Percentiles rank a stretch among this genome's conserved stretches.
These are phyloP conservation scores for Actinidia arguta DNA, from an alignment of 179 eudicot genomes.

Conservation along the genomic window DNA sequence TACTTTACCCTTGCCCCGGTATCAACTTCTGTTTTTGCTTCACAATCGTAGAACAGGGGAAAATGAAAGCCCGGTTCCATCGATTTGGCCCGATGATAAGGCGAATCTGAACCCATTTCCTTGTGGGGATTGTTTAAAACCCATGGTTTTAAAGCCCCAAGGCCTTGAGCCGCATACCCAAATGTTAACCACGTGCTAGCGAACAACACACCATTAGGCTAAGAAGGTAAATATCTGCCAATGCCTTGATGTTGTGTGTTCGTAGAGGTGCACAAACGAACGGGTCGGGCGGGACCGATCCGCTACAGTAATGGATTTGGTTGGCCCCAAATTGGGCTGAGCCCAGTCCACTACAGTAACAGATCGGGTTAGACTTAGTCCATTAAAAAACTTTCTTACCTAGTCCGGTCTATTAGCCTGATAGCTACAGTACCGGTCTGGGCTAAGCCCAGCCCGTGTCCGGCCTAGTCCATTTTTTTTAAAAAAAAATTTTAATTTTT, in stretches of 20 bases:
- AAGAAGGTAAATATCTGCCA: conserved; percentile 89
- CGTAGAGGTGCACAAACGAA: too few species aligned
- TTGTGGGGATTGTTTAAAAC: conserved; percentile 71
- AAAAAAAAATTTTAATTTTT: too few species aligned
- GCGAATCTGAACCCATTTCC: conserved; percentile 53
- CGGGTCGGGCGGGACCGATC: too few species aligned
- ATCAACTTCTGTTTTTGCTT: conserved; percentile 52
- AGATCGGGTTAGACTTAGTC: too few species aligned
- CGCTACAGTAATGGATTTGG: too few species aligned
- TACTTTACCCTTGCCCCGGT: conserved; percentile 69
- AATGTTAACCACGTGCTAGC: conserved; percentile 91
- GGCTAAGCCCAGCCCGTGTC: too few species aligned
- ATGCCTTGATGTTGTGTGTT: conserved; percentile 73
- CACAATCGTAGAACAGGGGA: conserved; percentile 84
- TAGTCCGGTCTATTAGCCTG: too few species aligned
- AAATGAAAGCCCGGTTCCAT: conserved; percentile 91
- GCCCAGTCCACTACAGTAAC: too few species aligned
- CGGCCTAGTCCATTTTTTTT: too few species aligned
- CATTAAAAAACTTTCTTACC: too few species aligned
- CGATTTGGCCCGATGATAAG: conserved; percentile 71
- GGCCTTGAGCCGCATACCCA: conserved; percentile 87
- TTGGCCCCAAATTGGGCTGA: too few species aligned
- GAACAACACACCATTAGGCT: conserved; percentile 67
- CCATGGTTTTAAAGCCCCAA: conserved; percentile 91
- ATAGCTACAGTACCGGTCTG: too few species aligned